Base-by-base conservation (phyloP, 371 early-diverging fungal genomes). In the Mucor racemosus region DNA sequence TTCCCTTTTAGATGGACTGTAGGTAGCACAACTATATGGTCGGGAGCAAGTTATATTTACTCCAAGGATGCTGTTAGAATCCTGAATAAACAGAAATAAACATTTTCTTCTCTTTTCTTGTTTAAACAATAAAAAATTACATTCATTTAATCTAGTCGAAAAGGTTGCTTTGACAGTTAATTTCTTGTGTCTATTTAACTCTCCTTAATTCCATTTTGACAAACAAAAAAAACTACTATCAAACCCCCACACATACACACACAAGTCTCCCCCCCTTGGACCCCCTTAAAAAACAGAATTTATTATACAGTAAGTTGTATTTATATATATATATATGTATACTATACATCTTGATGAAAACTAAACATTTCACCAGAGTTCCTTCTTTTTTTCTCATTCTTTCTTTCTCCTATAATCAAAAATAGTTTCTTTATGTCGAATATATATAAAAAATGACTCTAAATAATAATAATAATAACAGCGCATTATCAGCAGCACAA, bases 51-150 rank as follows among this genome's bases (percentile, higher is more conserved):
- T 35, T 94, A 95, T 71, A 67, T 94, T 48, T 84, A 82, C 55
- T 88, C 92, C 50, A 92, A 91, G 72, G 91, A 93, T 67, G 91
- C 92, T n/a, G 90, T 93, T 59, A 79, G 79, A 69, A 85, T 87
- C 63, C 67, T 5, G 31, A 31, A 31, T 26, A 38, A 38, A 38
- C 38, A 38, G 38, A 38, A 38, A 38, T 38, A 38, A 53, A 6
- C 26, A 11, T 50, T 11, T 50, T 11, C 19, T 21, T 21, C 10
- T 19, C 4, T 21, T 9, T 50, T 53, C 26, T 26, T 26, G 26
- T 9, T 38, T 38, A 38, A 38, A 38, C 7, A 38, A 38, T 7
- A 7, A 38, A 11, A 53, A 21, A 53, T 31, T 53, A 53, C 53
- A 31, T 21, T 53, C 53, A 53, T 53, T 53, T 50, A 7, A 38